Base-by-base conservation (phyloP, 2,329 filamentous ascomycete species). In the Monosporascus sp. region DNA sequence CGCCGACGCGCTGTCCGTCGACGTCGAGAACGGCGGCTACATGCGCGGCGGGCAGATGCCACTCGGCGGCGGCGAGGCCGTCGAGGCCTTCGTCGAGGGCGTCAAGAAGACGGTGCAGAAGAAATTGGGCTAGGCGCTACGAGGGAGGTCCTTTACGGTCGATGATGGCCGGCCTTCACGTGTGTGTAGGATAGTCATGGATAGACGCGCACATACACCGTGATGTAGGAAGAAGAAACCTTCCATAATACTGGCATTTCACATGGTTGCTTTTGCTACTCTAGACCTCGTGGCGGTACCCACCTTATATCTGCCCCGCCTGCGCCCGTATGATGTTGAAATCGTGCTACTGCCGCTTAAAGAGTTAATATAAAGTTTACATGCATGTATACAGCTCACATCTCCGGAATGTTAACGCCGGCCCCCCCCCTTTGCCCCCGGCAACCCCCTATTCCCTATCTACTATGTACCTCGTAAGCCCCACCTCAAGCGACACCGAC, bases 81-180 rank as follows among this genome's bases (percentile, higher is more conserved):
- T 99, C 2, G 87, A 95, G 73, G 89, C 89, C 3, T 99, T 99
- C 71, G 80, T 99, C 22, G 83, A 95, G 52, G 94, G 93, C 3
- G 85, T 97, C 47, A 94, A 88, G 78, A 87, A 83, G 73, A 85
- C 83, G 6, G 87, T 91, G 1, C 80, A 89, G 72, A 81, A 87
- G 53, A 71, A 78, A 24, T 6, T 20, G 18, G 39, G 39, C 39
- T 43, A 18, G 39, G 1, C 39, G 11, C 18, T 43, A 14, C 2
- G n/a, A 8, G 11, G 17, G 20, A 11, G 9, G 31, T 5, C 27
- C 31, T 35, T 14, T 35, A 35, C 31, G 1, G 38, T 18, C 6
- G 38, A 18, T 5, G 38, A 41, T 2, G 38, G 6, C 18, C 6
- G 38, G 31, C 31, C 31, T 2, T 14, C 9, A 35, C 31, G 9